Base-by-base conservation (phyloP, 257 asterid genomes). In the Solanum habrochaites region DNA sequence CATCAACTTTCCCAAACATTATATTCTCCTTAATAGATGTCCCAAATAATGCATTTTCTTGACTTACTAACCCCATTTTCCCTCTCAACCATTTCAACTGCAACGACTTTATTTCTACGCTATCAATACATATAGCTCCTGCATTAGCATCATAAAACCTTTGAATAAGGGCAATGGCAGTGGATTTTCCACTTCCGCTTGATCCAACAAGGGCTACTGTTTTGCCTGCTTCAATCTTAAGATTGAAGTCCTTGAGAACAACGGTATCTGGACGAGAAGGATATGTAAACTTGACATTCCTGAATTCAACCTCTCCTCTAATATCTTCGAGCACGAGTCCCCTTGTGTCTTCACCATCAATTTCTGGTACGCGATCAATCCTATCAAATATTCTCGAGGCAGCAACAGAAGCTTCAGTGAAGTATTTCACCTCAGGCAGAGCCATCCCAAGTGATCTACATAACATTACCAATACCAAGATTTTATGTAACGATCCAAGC, bases 171-270 rank as follows among this genome's bases (percentile, higher is more conserved):
- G 99, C 92, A 37, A 96, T 92, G 5, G 91, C 95, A 0, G 99
- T 96, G 3, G 99, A 96, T 90, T 96, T 96, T 23, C 99, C 99
- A 62, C 98, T 94, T 3, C 99, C 99, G 27, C 99, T 96, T 2
- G 98, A 93, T 5, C 99, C 99, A 23, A 96, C 98, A 2, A 96
- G 96, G 32, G 98, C 99, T 23, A 95, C 94, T 0, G 95, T 96
- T 83, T 92, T 92, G 7, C 99, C 99, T 1, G 97, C 96, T 78
- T 94, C 94, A 69, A 95, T 88, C 62, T 89, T 94, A 21, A 96
- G 96, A 80, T 89, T 87, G 87, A 96, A 94, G 83, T 92, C 94
- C 74, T 90, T 89, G 23, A 96, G 97, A n/a, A 96, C 93, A 0
- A 69, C 15, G 2, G 91, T 35, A 71, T 95, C 98, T 0, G 95